Evolutionary conservation across 225 moss, liverwort and hornwort genomes (phyloP).

Genomic region (Physcomitrellopsis africana): DNA sequence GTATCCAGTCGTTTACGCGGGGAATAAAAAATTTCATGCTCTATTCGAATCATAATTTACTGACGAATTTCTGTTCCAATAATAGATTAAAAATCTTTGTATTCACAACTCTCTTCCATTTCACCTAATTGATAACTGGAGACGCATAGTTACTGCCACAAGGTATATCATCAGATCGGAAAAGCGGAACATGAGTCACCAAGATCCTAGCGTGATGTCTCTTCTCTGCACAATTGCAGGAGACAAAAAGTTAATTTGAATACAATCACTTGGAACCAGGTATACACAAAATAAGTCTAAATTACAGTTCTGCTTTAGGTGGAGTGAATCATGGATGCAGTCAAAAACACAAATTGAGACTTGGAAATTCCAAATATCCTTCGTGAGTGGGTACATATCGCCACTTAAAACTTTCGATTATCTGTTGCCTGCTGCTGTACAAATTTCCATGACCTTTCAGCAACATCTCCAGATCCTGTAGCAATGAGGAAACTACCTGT

Average conservation of each 20-base stretch:
- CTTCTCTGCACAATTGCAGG: slow-evolving; percentile 43
- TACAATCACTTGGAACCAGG: slow-evolving; percentile 7
- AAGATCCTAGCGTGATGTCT: slow-evolving; percentile 45
- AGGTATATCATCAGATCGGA: slow-evolving; percentile 66
- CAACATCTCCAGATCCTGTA: slow-evolving; percentile 66
- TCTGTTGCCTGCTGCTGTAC: slow-evolving; percentile 48
- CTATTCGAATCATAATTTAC: slow-evolving; percentile 1
- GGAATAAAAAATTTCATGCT: too few relatives aligned
- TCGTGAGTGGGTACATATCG: background rate
- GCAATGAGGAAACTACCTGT: slow-evolving; percentile 33
- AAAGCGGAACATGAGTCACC: slow-evolving; percentile 69
- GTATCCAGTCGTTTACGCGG: too few relatives aligned
- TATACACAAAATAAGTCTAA: slow-evolving; percentile 11
- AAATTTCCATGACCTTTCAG: slow-evolving; percentile 61
- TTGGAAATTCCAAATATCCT: background rate
- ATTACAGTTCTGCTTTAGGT: background rate
- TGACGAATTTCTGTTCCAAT: background rate
- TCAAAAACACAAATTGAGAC: slow-evolving; percentile 11
- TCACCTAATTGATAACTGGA: slow-evolving; percentile 63
- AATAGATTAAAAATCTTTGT: slow-evolving; percentile 9
- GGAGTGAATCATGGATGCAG: slow-evolving; percentile 14
- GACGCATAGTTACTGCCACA: slow-evolving; percentile 61
- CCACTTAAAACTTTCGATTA: slow-evolving; percentile 29
- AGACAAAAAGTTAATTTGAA: slow-evolving; percentile 13
- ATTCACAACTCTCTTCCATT: background rate